Conservation (phyloP, 2,329 filamentous ascomycete species). For the Scedosporium boydii region DNA sequence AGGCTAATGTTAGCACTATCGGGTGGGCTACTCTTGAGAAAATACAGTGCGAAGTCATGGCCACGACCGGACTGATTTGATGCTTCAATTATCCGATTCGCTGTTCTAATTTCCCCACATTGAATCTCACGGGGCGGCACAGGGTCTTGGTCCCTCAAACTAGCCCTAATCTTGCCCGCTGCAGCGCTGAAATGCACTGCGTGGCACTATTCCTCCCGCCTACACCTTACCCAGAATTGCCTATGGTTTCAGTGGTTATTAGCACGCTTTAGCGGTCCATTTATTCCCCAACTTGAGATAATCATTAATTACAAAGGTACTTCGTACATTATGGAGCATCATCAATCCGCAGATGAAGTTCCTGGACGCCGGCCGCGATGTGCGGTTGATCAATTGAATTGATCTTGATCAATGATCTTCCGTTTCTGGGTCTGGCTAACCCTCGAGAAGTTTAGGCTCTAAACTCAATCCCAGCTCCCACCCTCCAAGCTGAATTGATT, state of each 20-base stretch:
- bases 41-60: background rate
- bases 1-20: background rate
- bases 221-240: background rate
- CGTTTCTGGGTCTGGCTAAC: background rate
- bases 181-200: too few species aligned
- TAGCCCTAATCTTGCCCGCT: background rate
- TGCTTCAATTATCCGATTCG: background rate
- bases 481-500: background rate
- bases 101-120: background rate
- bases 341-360: background rate
- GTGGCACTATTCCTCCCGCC: background rate
- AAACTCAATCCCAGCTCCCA: background rate
- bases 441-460: background rate
- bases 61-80: too few species aligned
- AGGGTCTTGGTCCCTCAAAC: background rate
- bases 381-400: background rate
- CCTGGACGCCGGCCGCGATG: too few species aligned
- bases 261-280: background rate
- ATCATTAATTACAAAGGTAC: background rate
- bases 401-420: background rate
- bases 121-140: background rate
- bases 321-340: too few species aligned
- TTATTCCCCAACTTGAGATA: background rate
- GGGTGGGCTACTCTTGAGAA: background rate
- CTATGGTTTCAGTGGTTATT: background rate